These are phyloP conservation scores for Fomitopsis serialis DNA, from an alignment of 768 basidiomycete genomes.

Conservation along the genomic window DNA sequence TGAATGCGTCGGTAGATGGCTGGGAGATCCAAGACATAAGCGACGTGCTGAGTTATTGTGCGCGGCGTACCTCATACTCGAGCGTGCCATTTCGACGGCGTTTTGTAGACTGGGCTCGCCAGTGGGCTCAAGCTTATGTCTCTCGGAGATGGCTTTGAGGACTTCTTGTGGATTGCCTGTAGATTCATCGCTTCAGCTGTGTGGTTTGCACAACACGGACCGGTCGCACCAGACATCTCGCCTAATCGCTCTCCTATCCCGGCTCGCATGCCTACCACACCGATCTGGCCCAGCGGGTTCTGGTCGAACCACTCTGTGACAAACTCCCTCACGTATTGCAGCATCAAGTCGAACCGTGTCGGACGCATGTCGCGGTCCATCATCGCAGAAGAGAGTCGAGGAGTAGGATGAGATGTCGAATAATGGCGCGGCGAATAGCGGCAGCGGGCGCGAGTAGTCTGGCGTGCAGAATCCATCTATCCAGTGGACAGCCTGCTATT, in stretches of 20 bases:
- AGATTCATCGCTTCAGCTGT: neutral
- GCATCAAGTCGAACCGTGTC: constrained; percentile 84
- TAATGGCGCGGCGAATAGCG: constrained; percentile 91
- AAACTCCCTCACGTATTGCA: constrained; percentile 90
- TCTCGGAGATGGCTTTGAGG: constrained; percentile 76
- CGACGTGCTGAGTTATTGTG: neutral
- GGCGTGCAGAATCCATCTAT: constrained; percentile 4
- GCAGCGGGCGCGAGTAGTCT: constrained; percentile 79
- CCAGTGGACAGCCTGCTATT: constrained; percentile 2
- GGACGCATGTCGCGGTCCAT: constrained; percentile 95
- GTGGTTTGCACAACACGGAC: no score
- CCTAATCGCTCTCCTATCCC: constrained; percentile 88
- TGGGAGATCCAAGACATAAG: constrained; percentile 24
- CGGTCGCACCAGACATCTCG: constrained; percentile 90
- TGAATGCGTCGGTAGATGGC: constrained; percentile 95
- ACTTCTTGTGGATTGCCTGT: constrained; percentile 95
- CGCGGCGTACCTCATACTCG: constrained; percentile 74
- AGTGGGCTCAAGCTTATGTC: constrained; percentile 81
- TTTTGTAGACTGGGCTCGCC: constrained; percentile 98
- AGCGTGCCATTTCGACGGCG: constrained; percentile 93
- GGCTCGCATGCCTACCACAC: constrained; percentile 87
- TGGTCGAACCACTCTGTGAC: constrained; percentile 98
- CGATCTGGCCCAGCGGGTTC: constrained; percentile 96
- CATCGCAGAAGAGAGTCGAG: constrained; percentile 92
- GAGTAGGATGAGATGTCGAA: constrained; percentile 90